Evolutionary conservation across 495 filamentous ascomycete species (phyloP), one percentile per base, ranked within the genome.

Genomic region (Aspergillus bertholletiae): DNA sequence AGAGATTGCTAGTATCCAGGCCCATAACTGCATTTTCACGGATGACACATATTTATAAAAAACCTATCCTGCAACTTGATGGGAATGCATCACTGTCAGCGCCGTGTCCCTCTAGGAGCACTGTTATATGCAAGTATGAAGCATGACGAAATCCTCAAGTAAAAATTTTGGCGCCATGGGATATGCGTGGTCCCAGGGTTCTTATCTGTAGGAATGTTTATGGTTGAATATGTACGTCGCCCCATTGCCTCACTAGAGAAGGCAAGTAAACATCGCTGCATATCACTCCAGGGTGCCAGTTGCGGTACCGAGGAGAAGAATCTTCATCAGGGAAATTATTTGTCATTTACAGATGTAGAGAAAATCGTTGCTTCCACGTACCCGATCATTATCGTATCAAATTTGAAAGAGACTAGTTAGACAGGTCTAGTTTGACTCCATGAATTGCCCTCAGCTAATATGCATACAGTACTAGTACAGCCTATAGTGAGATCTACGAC

Each of bases 221-320:
- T 72, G 65, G 21, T 61, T 72, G 0, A 82, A 83, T 49, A 83
- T 67, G 55, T 80, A 84, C n/a, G n/a, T n/a, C n/a, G n/a, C 0
- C 76, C 80, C 3, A 74, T 85, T 60, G 85, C 83, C 37, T 86
- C 83, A n/a, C n/a, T 86, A 65, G 12, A 82, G 59, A 0, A n/a
- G 84, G 82, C 65, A 87, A 57, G 40, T 73, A 73, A 7, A 54
- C 55, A 32, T 65, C 67, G 34, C 63, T 66, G 24, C 68, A 70
- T 37, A 54, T 60, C 12, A 70, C n/a, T 0, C 72, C 72, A 0
- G 72, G 72, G 24, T 73, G 74, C 18, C 58, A 60, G 43, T 75
- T 72, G 69, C 66, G 74, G 59, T 74, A 75, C 80, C 76, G 82
- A 11, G 77, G n/a, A n/a, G n/a, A n/a, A n/a, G n/a, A n/a, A n/a